Base-by-base conservation (phyloP, 1,284 basidiomycete genomes). In the Sporisorium graminicola region DNA sequence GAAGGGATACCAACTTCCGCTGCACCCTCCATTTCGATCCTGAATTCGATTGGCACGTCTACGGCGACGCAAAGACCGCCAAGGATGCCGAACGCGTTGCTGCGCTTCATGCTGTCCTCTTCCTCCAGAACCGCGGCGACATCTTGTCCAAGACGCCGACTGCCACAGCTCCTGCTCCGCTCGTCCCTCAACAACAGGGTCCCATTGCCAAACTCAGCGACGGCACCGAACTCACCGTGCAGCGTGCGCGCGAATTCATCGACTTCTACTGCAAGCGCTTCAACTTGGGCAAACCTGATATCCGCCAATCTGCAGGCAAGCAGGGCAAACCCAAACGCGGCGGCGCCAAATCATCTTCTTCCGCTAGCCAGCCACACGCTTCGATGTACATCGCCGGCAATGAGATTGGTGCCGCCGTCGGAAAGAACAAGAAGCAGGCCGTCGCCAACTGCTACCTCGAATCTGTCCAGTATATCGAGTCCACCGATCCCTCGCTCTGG, bases 181-280 rank as follows among this genome's bases (percentile, higher is more conserved):
- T 71, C 10, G 61, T 78, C 16, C 52, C 72, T 1, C 68, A 62
- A 50, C 66, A 62, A 40, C 62, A 64, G 50, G 57, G 66, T n/a
- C 57, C 72, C 26, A 49, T 65, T 5, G 33, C 46, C 53, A 66
- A 75, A 6, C 88, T 97, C 22, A 90, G 90, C 18, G 92, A 95
- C 82, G 91, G 91, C 26, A 88, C 90, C 5, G 79, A 87, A 27
- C 89, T 96, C 74, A 88, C 87, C 8, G 91, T 92, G 53, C 93
- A 95, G 65, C 89, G 90, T 53, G 94, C 94, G 0, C 90, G 92
- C 59, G 91, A 90, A 75, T 98, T 98, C 87, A 95, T 98, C 91
- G 94, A 95, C 78, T 98, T 93, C 83, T 98, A 98, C 85, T 97
- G 94, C 86, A 90, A 91, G 47, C 89, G 91, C 43, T 97, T 92